Base-by-base conservation (phyloP, 768 basidiomycete species). In the Rhizopogon rudus region DNA sequence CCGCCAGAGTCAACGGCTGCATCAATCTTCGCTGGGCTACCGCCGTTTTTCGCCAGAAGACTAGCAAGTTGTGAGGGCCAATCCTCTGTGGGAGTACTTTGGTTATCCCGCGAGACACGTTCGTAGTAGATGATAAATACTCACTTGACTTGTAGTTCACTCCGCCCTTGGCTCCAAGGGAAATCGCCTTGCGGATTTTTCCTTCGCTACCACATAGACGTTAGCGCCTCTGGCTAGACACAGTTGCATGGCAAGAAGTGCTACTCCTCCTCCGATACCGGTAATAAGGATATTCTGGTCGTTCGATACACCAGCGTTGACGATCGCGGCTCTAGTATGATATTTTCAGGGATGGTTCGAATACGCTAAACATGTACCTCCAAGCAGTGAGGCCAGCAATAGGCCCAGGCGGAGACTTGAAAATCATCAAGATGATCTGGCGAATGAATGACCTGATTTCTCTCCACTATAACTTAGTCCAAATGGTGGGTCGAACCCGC, bases 251-350 rank as follows among this genome's bases (percentile, higher is more conserved):
- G 87, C 84, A 40, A 82, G 61, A 31, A 93, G 75, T 0, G 92
- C 92, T 40, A 94, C 92, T 12, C 92, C 91, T 17, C 91, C 91
- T 22, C 90, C 90, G 43, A 88, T 82, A 16, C 90, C 90, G 0
- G 88, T 90, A 55, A 94, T 86, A 44, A 93, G 80, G 41, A 94
- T 77, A 52, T 86, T 87, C 35, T 92, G 82, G 6, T 83, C 88
- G 13, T 71, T 62, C 51, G 79, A 57, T 14, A 91, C 83, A 3
- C 75, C 67, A 0, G 81, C 91, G 59, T 91, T 83, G 22, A 91
- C 77, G 16, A 83, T 71, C 3, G 79, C 73, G 1, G 87, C 88
- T 65, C 90, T 91, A 58, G 33, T 22, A 46, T 53, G 35, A 39
- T 31, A 9, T 42, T 14, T 31, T 16, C 5, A 68, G 60, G 6